phyloP scores from a whole-genome alignment of 768 basidiomycete genomes.

The Lentinula lateritia region DNA sequence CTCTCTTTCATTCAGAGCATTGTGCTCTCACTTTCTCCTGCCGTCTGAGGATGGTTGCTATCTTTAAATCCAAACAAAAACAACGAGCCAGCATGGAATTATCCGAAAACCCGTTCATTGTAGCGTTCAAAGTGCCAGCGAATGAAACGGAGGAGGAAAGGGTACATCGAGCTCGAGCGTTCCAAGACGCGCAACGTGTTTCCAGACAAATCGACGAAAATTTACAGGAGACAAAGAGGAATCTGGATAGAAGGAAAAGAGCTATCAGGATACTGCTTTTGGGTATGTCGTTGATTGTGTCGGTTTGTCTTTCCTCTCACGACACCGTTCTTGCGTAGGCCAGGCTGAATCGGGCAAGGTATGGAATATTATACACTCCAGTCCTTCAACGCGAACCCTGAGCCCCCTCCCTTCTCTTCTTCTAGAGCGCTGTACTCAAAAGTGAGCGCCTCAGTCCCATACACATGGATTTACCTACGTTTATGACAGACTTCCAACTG shows the following conservation, averaged over 20 bases:
- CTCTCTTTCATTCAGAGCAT: not conserved
- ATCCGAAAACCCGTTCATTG: slow-evolving; percentile 25
- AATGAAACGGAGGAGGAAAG: slow-evolving; percentile 31
- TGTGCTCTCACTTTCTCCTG: not conserved
- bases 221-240: slow-evolving; percentile 25
- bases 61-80: not conserved
- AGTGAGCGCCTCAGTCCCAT: slow-evolving; percentile 21
- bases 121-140: slow-evolving; percentile 23
- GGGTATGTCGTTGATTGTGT: slow-evolving; percentile 17
- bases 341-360: slow-evolving; percentile 36
- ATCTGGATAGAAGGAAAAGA: slow-evolving; percentile 28
- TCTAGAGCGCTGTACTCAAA: slow-evolving; percentile 44
- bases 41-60: not conserved
- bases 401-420: not conserved
- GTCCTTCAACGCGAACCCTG: no score
- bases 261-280: slow-evolving; percentile 34
- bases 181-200: slow-evolving; percentile 26
- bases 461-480: not conserved
- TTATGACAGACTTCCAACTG: slow-evolving; percentile 55
- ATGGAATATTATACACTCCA: not conserved
- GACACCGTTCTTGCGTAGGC: slow-evolving; percentile 15
- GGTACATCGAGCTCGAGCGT: slow-evolving; percentile 20
- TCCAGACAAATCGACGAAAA: slow-evolving; percentile 30
- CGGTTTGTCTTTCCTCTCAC: not conserved
- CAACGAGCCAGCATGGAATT: not conserved